Conservation (phyloP, 2,329 filamentous ascomycete species). For the Phialocephala sp. region DNA sequence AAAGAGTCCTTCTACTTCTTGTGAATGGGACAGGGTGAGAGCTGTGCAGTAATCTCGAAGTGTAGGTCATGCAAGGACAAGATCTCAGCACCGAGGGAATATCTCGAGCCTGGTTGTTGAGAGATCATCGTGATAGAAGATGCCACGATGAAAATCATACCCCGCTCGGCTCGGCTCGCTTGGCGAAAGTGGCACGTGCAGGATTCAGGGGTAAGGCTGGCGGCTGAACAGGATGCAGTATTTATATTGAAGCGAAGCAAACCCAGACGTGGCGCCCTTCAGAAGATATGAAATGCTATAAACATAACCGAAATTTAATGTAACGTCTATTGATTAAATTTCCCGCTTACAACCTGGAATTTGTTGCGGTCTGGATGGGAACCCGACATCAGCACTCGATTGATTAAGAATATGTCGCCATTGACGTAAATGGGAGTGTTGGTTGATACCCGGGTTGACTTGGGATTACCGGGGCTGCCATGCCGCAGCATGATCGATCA, state of each 20-base stretch:
- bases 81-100: too few species aligned
- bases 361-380: not conserved
- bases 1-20: conserved; percentile 18
- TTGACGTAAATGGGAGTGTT: not conserved
- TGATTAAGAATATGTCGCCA: not conserved
- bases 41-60: too few species aligned
- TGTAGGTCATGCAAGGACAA: too few species aligned
- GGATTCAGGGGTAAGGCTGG: not conserved
- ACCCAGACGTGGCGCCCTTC: not conserved
- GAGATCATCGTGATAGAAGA: not conserved
- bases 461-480: not conserved
- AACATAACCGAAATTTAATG: not conserved
- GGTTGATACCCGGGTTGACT: not conserved
- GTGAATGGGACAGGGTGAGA: not conserved
- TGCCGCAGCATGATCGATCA: not conserved
- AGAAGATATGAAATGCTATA: not conserved
- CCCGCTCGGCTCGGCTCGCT: conserved; percentile 4
- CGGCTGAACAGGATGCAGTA: not conserved
- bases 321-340: not conserved
- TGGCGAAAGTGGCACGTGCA: conserved; percentile 1
- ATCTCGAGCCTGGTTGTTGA: too few species aligned
- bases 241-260: not conserved
- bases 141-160: not conserved
- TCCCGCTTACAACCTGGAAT: not conserved
- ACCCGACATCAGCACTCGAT: not conserved